phyloP scores from a whole-genome alignment of 768 basidiomycete genomes.

The Pleurotus platypus region DNA sequence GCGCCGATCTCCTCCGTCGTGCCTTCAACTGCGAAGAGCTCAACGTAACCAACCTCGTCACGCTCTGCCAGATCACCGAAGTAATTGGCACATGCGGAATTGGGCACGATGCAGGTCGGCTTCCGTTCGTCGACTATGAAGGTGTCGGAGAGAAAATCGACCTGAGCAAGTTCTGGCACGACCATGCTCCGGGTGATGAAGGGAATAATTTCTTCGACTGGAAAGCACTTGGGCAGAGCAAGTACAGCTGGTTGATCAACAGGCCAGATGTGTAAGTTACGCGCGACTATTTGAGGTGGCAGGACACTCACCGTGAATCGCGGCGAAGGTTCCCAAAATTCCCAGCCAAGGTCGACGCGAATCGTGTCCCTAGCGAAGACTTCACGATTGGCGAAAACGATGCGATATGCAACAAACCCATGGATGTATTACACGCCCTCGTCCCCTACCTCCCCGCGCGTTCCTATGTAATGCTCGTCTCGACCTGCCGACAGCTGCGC shows the following conservation, averaged over 20 bases:
- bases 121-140: conserved; percentile 19
- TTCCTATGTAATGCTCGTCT: conserved; percentile 17
- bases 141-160: conserved; percentile 16
- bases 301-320: no score
- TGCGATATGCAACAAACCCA: conserved; percentile 14
- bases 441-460: conserved; percentile 16
- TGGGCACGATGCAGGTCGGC: conserved; percentile 14
- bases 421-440: conserved; percentile 20
- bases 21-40: conserved; percentile 12
- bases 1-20: conserved; percentile 18
- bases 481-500: conserved; percentile 24
- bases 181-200: not conserved
- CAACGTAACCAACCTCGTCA: conserved; percentile 1
- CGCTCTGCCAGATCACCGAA: conserved; percentile 15
- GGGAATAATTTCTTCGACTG: conserved; percentile 18
- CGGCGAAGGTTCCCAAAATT: not conserved
- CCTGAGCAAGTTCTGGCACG: conserved; percentile 17
- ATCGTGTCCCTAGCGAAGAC: conserved; percentile 10
- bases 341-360: conserved; percentile 9
- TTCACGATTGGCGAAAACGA: conserved; percentile 9
- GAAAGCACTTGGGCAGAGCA: conserved; percentile 11
- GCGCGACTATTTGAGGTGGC: no score
- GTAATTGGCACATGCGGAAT: conserved; percentile 18
- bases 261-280: conserved; percentile 18
- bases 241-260: conserved; percentile 16